A percentile compares a stretch with the other conserved stretches of the same genome.
phyloP scores from a whole-genome alignment of 2,329 filamentous ascomycete genomes.

The Colletotrichum melonis region DNA sequence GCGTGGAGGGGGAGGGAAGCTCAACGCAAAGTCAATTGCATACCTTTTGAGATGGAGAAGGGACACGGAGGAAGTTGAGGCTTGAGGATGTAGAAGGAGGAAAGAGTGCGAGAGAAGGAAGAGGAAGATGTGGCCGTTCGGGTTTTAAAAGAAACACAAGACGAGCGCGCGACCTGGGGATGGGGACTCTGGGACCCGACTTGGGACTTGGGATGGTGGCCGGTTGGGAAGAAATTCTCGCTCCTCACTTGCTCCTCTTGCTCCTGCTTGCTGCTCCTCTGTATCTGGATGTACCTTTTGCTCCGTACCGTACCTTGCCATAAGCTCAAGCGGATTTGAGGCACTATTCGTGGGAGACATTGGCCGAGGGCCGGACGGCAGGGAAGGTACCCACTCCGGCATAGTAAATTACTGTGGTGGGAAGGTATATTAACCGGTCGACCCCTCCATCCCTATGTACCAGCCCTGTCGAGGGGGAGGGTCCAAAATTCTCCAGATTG shows the following conservation, averaged over 20 bases:
- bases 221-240: slow-evolving; percentile 28
- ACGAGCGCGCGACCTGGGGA: slow-evolving; percentile 17
- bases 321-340: slow-evolving; percentile 34
- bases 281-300: too few species aligned
- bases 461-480: slow-evolving; percentile 28
- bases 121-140: slow-evolving; percentile 29
- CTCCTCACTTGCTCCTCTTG: slow-evolving; percentile 1
- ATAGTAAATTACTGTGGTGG: neutral
- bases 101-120: slow-evolving; percentile 23
- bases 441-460: slow-evolving; percentile 33
- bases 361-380: slow-evolving; percentile 26
- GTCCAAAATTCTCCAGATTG: slow-evolving; percentile 36
- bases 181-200: too few species aligned
- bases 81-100: slow-evolving; percentile 12
- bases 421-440: slow-evolving; percentile 16
- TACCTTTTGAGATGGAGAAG: slow-evolving; percentile 6
- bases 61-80: neutral
- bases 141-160: slow-evolving; percentile 34
- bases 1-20: slow-evolving; percentile 9
- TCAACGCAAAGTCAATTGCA: slow-evolving; percentile 13
- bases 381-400: neutral
- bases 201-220: slow-evolving; percentile 17
- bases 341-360: slow-evolving; percentile 31
- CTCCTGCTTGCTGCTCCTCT: neutral
- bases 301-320: neutral